Base-by-base conservation (phyloP, 2,329 filamentous ascomycete species). In the Pseudocercospora fijiensis region DNA sequence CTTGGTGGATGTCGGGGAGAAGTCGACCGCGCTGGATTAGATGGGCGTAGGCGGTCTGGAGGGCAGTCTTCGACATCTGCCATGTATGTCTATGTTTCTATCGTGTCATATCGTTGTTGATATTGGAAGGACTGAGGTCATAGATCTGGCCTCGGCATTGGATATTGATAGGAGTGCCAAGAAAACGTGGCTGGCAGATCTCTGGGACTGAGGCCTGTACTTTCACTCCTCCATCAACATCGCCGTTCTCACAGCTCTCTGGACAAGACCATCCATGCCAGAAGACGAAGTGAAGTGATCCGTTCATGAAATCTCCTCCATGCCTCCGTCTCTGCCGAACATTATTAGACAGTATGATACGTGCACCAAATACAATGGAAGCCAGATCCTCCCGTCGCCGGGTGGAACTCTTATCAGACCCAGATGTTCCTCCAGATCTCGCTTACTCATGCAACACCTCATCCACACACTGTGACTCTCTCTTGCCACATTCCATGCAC, bases 31-130 rank as follows among this genome's bases (percentile, higher is more conserved):
- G 57, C 16, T 60, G 58, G 16, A 72, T 41, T 11, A 72, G 67
- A 57, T 57, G 52, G 41, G 67, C 64, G 62, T 72, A 72, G 49
- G 69, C 69, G 33, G 62, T 62, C 58, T 69, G 64, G 11, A 71
- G 63, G 37, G 68, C 59, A 55, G 68, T 57, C 37, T 62, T 66
- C 43, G 63, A 65, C 65, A 70, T 65, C 33, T 64, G 59, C 47
- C 13, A 45, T 37, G 11, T 43, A 13, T 37, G 22, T 56, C 4
- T 56, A 10, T 22, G 5, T 20, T 22, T 30, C 24, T 22, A 22
- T 49, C 24, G 16, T 49, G 6, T 55, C 11, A 20, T 26, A 18
- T 18, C 53, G 22, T 41, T 41, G 53, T 37, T 18, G 16, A 7
- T 53, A 11, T 28, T 30, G 26, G 16, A 30, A 16, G 11, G 26